Evolutionary conservation across 1,284 basidiomycete genomes (phyloP).

Genomic region (Leccinum subrobustum): DNA sequence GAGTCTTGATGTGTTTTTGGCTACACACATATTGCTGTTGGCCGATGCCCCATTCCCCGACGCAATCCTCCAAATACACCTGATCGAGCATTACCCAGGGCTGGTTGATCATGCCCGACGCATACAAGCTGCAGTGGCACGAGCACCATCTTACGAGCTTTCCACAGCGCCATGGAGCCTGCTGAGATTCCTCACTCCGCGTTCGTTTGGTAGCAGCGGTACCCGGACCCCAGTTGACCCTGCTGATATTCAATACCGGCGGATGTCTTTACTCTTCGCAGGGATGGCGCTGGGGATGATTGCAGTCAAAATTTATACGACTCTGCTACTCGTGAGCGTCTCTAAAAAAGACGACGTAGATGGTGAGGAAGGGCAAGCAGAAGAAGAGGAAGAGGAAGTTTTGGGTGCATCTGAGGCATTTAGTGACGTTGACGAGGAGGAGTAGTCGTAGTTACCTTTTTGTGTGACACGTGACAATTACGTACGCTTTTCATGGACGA

Average conservation of each 20-base stretch:
- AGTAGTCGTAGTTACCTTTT: not conserved
- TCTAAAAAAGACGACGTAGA: not conserved
- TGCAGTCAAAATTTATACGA: slow-evolving; percentile 1
- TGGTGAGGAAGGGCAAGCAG: slow-evolving; percentile 13
- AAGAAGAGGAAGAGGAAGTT: slow-evolving; percentile 2
- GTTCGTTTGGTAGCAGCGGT: not conserved
- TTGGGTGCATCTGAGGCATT: slow-evolving; percentile 6
- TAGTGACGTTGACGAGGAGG: slow-evolving; percentile 9
- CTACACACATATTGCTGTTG: slow-evolving; percentile 65
- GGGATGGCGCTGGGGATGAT: slow-evolving; percentile 23
- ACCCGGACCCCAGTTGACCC: slow-evolving; percentile 15
- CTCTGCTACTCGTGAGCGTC: not conserved
- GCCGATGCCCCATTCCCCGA: slow-evolving; percentile 60
- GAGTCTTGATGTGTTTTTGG: slow-evolving; percentile 61
- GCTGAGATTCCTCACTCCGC: slow-evolving; percentile 24
- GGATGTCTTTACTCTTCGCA: slow-evolving; percentile 38
- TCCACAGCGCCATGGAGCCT: slow-evolving; percentile 18
- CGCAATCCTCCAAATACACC: slow-evolving; percentile 50
- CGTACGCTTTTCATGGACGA: slow-evolving; percentile 45
- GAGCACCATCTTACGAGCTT: slow-evolving; percentile 16
- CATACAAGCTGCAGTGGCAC: slow-evolving; percentile 40
- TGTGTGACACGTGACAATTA: slow-evolving; percentile 14
- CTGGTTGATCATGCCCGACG: slow-evolving; percentile 56
- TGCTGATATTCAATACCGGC: slow-evolving; percentile 36
- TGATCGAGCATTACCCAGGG: slow-evolving; percentile 53